Base-by-base conservation (phyloP, 148 eudicot genomes). In the Chenopodium berlandieri region DNA sequence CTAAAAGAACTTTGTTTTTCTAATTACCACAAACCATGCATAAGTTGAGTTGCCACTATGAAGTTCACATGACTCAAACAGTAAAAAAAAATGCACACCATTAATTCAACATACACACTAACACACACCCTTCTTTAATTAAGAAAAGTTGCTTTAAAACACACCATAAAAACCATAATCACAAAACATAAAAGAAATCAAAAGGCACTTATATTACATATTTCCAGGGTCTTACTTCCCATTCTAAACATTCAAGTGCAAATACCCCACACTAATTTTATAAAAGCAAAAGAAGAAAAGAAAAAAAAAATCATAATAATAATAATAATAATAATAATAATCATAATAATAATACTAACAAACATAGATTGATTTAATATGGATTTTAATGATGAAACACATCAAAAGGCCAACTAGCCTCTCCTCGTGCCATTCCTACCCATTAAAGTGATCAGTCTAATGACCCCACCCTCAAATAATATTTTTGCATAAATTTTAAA, bases 361-460 rank as follows among this genome's bases (percentile, higher is more conserved):
- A 73, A 34, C 52, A 65, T n/a, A 13, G 79, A 79, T 69, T 69
- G 46, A 40, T 69, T 46, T n/a, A 58, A 62, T 23, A 76, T 76
- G 83, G 80, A 56, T 56, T 56, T 73, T 70, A 76, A 75, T 80
- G 78, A 84, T 84, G 80, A 76, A 80, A 48, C 83, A 80, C 83
- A 80, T 84, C 72, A 76, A 84, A 80, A 80, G 86, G 31, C 67
- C 80, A 84, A 80, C 79, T 74, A 56, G 7, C 70, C 78, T 70
- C 62, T 75, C 77, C 81, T 48, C 78, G 60, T 79, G 75, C 82
- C 76, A 74, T 79, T 79, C 82, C 65, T 76, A 50, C 66, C 66
- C 83, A 75, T 46, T 80, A 84, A 80, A 84, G 83, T 68, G 47
- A 66, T 50, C 14, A 50, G 54, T 50, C 13, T 50, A 50, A 12